A percentile compares a stretch with the other conserved stretches of the same genome.
Conservation (phyloP, 176 grass and related monocot genomes). For the Musa beccarii region DNA sequence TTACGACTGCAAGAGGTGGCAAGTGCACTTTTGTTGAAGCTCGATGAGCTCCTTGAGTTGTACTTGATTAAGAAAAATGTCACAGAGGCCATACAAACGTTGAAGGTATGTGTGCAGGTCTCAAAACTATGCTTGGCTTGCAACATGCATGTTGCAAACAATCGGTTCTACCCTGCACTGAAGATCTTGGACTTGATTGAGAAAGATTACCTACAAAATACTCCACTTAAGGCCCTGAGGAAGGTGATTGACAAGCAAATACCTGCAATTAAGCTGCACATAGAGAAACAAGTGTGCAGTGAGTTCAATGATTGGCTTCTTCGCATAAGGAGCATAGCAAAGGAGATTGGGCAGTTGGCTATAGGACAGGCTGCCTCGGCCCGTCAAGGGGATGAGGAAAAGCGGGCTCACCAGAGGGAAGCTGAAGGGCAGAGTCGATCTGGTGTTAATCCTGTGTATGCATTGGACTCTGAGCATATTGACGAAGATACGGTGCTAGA, state of each 20-base stretch:
- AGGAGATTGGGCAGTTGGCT: conserved; percentile 58
- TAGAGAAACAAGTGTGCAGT: conserved; percentile 63
- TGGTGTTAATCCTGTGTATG: conserved; percentile 49
- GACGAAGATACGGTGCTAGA: conserved; percentile 48
- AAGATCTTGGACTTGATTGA: conserved; percentile 72
- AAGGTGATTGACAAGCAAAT: conserved; percentile 60
- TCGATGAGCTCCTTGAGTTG: conserved; percentile 54
- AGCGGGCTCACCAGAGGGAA: conserved; percentile 47
- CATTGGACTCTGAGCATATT: conserved; percentile 44
- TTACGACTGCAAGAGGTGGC: conserved; percentile 46
- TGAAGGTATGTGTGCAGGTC: conserved; percentile 59
- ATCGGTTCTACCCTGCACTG: conserved; percentile 46
- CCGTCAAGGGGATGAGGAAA: conserved; percentile 45
- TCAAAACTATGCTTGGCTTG: conserved; percentile 44
- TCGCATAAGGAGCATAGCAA: conserved; percentile 49
- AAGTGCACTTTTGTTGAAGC: conserved; percentile 34
- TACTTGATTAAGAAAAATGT: conserved; percentile 50
- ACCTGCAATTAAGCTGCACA: conserved; percentile 51
- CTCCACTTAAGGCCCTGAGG: conserved; percentile 56
- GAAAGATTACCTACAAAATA: conserved; percentile 48
- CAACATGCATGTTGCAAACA: conserved; percentile 45
- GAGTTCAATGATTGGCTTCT: conserved; percentile 89
- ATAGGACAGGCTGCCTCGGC: conserved; percentile 49
- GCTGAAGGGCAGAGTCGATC: conserved; percentile 49
- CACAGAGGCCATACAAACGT: conserved; percentile 30